Base-by-base conservation (phyloP, 257 asterid species). In the Nicotiana attenuata region DNA sequence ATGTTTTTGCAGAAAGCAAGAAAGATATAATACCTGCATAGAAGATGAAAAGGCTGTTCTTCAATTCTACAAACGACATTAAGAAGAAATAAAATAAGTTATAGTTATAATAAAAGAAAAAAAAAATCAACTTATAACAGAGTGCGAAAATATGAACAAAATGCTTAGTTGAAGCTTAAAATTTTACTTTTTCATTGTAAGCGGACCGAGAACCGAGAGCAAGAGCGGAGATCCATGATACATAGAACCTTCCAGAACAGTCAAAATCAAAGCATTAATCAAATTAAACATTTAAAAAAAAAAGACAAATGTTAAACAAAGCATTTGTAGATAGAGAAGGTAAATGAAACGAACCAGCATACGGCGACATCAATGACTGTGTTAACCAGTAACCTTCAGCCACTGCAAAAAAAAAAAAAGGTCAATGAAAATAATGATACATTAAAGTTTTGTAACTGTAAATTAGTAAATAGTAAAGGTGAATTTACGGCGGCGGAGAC, bases 381-480 rank as follows among this genome's bases (percentile, higher is more conserved):
- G 93, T 92, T 56, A 94, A 90, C 98, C 98, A 92, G 88, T 93
- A 94, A 63, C 98, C 99, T 85, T 96, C 99, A 60, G 99, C 92
- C 88, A 96, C 99, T 94, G 73, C 82, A 83, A 82, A 47, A 76
- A 19, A 19, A 76, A 22, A 3, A 59, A 77, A 15, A 84, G 13
- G 26, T 80, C 7, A 69, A 45, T 68, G 3, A 9, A 71, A 31
- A 41, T 15, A 11, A 31, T 29, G 10, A 29, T 66, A 55, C 28
- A 45, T 10, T 26, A 16, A 19, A 22, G 56, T 28, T 16, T 35
- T 33, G 6, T 15, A 31, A 41, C 24, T 5, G 8, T 26, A 59
- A 5, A 66, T 56, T 71, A 33, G 64, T 41, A 41, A 41, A 41
- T 41, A 61, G 85, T 11, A 65, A 59, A 81, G 56, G 83, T 15